Evolutionary conservation across 768 basidiomycete species (phyloP).

Genomic region (Tylopilus balloui): DNA sequence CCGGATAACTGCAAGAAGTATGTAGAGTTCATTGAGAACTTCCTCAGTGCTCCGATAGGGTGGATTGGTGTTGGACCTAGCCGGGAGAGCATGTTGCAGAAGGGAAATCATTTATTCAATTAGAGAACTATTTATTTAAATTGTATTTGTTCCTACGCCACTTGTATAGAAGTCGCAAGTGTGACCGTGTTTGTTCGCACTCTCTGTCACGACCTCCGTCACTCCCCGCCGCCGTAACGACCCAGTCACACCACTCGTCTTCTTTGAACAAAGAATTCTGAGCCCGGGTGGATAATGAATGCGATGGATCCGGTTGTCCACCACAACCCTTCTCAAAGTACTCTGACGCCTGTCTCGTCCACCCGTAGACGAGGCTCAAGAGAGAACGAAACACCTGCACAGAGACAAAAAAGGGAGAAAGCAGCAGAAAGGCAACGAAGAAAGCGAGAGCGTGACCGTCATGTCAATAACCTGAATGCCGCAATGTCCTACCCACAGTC

Average conservation of each 20-base stretch:
- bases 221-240: conserved; percentile 34
- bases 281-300: conserved; percentile 26
- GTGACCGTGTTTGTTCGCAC: conserved; percentile 29
- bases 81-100: conserved; percentile 68
- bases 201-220: conserved; percentile 33
- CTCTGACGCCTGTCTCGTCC: conserved; percentile 28
- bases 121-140: conserved; percentile 5
- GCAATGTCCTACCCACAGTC: conserved; percentile 39
- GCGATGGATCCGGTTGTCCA: conserved; percentile 33
- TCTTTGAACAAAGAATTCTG: conserved; percentile 13
- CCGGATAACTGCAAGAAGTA: conserved; percentile 86
- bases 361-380: conserved; percentile 52
- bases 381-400: conserved; percentile 70
- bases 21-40: conserved; percentile 79
- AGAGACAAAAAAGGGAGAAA: conserved; percentile 77
- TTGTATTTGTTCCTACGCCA: conserved; percentile 23
- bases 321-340: conserved; percentile 31
- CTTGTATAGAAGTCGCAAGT: no score
- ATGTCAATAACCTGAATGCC: conserved; percentile 38
- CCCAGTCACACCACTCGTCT: conserved; percentile 26
- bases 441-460: conserved; percentile 70
- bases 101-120: conserved; percentile 16
- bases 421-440: conserved; percentile 81
- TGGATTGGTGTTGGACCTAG: conserved; percentile 95
- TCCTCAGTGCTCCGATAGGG: conserved; percentile 66